Conservation (phyloP, 2,329 filamentous ascomycete genomes). For the Aspergillus uvarum region DNA sequence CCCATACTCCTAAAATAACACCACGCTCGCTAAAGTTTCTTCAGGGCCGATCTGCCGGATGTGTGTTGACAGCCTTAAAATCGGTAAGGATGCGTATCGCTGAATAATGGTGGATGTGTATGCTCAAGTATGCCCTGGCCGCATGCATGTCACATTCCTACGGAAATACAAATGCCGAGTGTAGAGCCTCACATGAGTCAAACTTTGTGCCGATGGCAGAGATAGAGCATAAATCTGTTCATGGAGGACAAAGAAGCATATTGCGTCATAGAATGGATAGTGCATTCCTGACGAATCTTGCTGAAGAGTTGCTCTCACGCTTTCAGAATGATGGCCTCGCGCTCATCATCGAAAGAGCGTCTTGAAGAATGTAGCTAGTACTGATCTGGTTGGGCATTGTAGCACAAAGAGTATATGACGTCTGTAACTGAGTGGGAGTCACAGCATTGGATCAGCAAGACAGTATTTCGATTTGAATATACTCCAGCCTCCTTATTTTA, state of each 20-base stretch:
- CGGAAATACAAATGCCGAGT: not conserved
- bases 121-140: not conserved
- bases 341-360: not conserved
- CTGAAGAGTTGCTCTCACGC: not conserved
- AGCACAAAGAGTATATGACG: not conserved
- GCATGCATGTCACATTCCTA: not conserved
- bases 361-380: not conserved
- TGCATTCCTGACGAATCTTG: not conserved
- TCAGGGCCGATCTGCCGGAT: not conserved
- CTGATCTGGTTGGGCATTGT: not conserved
- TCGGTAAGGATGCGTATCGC: not conserved
- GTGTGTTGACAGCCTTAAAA: not conserved
- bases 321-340: not conserved
- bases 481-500: too few relatives aligned
- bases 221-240: not conserved
- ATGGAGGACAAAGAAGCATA: not conserved
- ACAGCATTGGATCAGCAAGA: too few relatives aligned
- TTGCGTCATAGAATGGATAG: not conserved
- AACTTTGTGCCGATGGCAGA: not conserved
- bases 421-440: not conserved
- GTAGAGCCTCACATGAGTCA: not conserved
- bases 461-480: too few relatives aligned
- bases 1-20: not conserved
- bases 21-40: not conserved
- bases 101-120: not conserved